Evolutionary conservation across 768 basidiomycete genomes (phyloP).

Genomic region (Termitomyces sp.): DNA sequence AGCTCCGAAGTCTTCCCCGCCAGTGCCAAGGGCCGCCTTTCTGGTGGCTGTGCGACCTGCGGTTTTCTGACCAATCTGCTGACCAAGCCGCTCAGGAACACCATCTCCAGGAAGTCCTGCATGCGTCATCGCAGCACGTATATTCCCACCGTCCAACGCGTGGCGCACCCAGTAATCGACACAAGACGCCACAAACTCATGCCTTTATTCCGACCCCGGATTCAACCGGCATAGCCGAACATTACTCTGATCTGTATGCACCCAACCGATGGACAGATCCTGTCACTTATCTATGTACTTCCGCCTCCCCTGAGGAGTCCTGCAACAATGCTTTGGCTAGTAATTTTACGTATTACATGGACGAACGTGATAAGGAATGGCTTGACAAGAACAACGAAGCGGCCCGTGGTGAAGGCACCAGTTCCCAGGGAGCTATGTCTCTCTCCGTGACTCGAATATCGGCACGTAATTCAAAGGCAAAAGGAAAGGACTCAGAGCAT

Average conservation of each 20-base stretch:
- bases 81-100: constrained; percentile 46
- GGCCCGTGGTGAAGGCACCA: constrained; percentile 46
- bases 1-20: constrained; percentile 40
- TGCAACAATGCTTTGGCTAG: constrained; percentile 57
- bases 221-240: constrained; percentile 72
- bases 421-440: not conserved
- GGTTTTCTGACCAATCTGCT: constrained; percentile 45
- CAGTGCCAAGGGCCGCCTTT: constrained; percentile 37
- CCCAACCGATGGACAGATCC: constrained; percentile 75
- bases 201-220: constrained; percentile 93
- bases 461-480: constrained; percentile 47
- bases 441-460: not conserved
- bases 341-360: constrained; percentile 89
- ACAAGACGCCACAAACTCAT: constrained; percentile 30
- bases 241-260: constrained; percentile 77
- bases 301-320: constrained; percentile 81
- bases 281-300: constrained; percentile 71
- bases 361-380: constrained; percentile 95
- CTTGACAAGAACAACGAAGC: constrained; percentile 86
- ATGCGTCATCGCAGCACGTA: constrained; percentile 28
- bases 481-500: constrained; percentile 78
- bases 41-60: constrained; percentile 48
- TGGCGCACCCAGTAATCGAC: not conserved
- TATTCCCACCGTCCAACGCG: constrained; percentile 18
- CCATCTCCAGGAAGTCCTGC: constrained; percentile 48